phyloP scores from a whole-genome alignment of 768 basidiomycete species.

The Pleurotus citrinopileatus region DNA sequence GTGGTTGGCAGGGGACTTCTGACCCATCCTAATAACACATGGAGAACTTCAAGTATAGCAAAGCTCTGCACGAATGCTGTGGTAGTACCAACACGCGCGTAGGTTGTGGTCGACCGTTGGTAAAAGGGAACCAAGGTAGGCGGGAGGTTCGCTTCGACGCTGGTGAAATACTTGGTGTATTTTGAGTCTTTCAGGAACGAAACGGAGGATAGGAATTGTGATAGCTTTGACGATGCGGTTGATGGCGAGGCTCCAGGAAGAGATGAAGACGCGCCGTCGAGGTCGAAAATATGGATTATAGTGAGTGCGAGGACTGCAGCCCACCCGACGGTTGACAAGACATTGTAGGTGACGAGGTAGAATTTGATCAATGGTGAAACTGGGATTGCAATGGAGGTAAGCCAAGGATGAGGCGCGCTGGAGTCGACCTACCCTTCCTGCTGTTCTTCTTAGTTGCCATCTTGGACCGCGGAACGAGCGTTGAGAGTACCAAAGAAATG shows the following conservation, averaged over 20 bases:
- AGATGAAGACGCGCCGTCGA: constrained; percentile 35
- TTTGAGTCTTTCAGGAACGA: constrained; percentile 30
- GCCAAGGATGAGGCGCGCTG: too few relatives aligned
- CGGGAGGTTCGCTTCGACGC: constrained; percentile 37
- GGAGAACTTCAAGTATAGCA: constrained; percentile 81
- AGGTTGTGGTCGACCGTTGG: constrained; percentile 53
- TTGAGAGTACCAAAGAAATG: too few relatives aligned
- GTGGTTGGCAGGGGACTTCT: constrained; percentile 75
- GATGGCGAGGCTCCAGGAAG: constrained; percentile 17
- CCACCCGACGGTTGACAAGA: constrained; percentile 75
- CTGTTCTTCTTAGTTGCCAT: background rate
- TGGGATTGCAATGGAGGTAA: background rate
- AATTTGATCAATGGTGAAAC: constrained; percentile 29
- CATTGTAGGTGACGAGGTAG: constrained; percentile 82
- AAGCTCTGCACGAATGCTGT: constrained; percentile 80
- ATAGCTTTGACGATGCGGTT: constrained; percentile 35
- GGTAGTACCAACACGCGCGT: constrained; percentile 53
- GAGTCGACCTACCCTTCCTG: background rate
- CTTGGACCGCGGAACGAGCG: too few relatives aligned
- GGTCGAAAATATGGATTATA: constrained; percentile 45
- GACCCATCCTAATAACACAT: constrained; percentile 78
- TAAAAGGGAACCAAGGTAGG: constrained; percentile 39
- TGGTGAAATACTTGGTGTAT: constrained; percentile 17
- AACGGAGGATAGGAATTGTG: constrained; percentile 31
- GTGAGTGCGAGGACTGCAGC: constrained; percentile 59